These are phyloP conservation scores for Uronychia binucleata DNA, from an alignment of 73 alveolate species.

Conservation along the genomic window DNA sequence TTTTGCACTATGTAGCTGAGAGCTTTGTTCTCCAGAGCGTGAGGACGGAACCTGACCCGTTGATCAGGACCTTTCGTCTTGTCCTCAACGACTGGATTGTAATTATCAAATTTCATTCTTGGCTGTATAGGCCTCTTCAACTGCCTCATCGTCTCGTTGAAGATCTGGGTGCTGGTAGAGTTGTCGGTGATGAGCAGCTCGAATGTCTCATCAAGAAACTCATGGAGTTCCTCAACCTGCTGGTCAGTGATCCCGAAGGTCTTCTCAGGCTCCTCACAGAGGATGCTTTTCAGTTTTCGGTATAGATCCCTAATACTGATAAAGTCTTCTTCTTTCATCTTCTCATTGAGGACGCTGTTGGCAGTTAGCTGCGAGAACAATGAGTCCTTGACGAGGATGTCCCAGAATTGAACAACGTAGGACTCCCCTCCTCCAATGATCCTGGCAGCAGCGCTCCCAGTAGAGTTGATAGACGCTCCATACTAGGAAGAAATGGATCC, in stretches of 20 bases:
- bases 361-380: conserved; percentile 23
- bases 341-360: conserved; percentile 19
- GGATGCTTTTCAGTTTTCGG: conserved; percentile 28
- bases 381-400: conserved; percentile 41
- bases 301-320: conserved; percentile 45
- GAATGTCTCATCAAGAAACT: conserved; percentile 47
- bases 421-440: conserved; percentile 15
- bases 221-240: conserved; percentile 49
- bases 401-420: conserved; percentile 61
- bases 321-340: conserved; percentile 35
- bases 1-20: conserved; percentile 4
- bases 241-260: conserved; percentile 48
- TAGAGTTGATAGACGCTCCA: background rate
- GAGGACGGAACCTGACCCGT: conserved; percentile 11
- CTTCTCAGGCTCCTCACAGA: conserved; percentile 54
- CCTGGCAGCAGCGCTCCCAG: background rate
- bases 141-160: conserved; percentile 40
- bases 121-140: background rate
- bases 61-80: background rate
- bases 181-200: conserved; percentile 54
- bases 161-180: conserved; percentile 38
- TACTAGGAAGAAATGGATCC: background rate
- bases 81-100: conserved; percentile 23
- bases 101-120: conserved; percentile 2
- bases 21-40: conserved; percentile 8